phyloP scores from a whole-genome alignment of 2,329 filamentous ascomycete species.

The Trichoderma harzianum region DNA sequence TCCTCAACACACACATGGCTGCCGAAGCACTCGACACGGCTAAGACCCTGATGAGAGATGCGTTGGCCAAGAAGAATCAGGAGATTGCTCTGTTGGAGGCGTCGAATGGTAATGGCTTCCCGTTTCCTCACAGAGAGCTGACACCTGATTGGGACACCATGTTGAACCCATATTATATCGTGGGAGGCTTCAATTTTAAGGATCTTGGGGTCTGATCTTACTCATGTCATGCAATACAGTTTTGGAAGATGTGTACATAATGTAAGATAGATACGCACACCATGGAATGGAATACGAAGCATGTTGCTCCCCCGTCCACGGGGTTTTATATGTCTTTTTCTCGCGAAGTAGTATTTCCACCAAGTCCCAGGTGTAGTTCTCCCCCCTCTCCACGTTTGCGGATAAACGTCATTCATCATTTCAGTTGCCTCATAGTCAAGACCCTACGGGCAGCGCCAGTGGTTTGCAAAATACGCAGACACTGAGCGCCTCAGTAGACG shows the following conservation, averaged over 20 bases:
- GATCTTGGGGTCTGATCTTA: neutral
- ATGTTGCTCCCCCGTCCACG: too few relatives aligned
- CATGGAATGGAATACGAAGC: too few relatives aligned
- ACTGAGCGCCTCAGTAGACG: neutral
- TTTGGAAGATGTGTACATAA: neutral
- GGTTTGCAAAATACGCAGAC: neutral
- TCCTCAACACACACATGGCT: conserved; percentile 19
- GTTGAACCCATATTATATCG: neutral
- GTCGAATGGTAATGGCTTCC: neutral
- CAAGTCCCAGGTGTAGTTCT: neutral
- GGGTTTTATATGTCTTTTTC: too few relatives aligned
- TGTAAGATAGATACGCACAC: too few relatives aligned
- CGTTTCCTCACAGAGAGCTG: neutral
- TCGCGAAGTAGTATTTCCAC: neutral
- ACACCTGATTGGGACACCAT: conserved; percentile 1
- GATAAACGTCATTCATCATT: neutral
- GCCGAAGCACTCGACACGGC: conserved; percentile 20
- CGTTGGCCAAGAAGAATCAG: conserved; percentile 4
- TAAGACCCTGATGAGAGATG: neutral
- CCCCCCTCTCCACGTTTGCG: neutral
- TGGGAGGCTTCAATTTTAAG: neutral
- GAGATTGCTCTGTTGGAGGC: conserved; percentile 1
- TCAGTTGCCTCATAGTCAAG: neutral
- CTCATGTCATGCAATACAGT: neutral
- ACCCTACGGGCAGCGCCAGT: neutral